Evolutionary conservation across 75 land plant species (phyloP).

Genomic region (Larix kaempferi): DNA sequence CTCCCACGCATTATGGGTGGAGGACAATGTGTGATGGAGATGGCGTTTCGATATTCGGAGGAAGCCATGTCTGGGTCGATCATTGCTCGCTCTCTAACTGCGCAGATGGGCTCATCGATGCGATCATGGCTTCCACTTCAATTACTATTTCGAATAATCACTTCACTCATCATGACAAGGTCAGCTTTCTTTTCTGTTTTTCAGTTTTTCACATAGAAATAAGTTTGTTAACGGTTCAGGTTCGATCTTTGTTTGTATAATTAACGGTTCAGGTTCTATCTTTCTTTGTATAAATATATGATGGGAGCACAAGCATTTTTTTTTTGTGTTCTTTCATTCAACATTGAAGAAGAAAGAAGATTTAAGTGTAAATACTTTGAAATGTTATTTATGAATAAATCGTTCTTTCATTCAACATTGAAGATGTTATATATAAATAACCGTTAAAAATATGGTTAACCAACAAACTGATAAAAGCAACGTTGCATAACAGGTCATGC

Average conservation of each 20-base stretch:
- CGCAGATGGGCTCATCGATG: conserved; percentile 48
- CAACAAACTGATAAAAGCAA: too few relatives aligned
- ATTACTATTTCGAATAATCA: conserved; percentile 52
- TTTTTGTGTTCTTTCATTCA: too few relatives aligned
- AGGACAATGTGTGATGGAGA: conserved; percentile 47
- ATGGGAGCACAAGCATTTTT: too few relatives aligned
- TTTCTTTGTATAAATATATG: too few relatives aligned
- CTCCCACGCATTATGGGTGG: conserved; percentile 34
- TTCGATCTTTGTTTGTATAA: too few relatives aligned
- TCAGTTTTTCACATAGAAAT: neutral
- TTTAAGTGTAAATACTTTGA: too few relatives aligned
- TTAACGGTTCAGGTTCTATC: too few relatives aligned
- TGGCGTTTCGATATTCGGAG: conserved; percentile 36
- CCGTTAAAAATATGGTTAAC: neutral
- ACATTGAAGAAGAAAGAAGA: too few relatives aligned
- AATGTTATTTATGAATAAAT: neutral
- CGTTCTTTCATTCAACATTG: neutral
- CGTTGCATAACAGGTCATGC: conserved; percentile 28
- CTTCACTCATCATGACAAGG: conserved; percentile 50
- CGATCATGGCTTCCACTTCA: conserved; percentile 41
- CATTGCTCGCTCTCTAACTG: conserved; percentile 38
- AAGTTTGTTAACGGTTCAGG: too few relatives aligned
- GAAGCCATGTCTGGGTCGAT: conserved; percentile 43
- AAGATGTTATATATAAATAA: too few relatives aligned
- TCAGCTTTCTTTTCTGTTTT: neutral